Evolutionary conservation across 805 yeast genomes (phyloP), one percentile per base, ranked within the genome.

Genomic region (Yamadazyma akitaensis): DNA sequence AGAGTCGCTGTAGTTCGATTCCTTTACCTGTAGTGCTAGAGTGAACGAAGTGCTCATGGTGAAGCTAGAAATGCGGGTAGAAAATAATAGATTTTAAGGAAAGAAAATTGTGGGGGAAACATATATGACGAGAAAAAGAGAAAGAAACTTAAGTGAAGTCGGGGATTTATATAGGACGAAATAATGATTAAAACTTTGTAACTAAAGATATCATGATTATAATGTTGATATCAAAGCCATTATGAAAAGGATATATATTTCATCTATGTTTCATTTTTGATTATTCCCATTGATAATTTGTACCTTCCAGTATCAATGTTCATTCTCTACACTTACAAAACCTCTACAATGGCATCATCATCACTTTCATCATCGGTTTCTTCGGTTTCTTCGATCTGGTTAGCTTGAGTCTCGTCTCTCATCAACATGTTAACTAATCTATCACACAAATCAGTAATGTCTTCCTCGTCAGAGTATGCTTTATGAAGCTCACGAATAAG

Each of bases 401-500:
- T 59, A 5, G 56, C 66, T 5, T 44, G 51, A 9, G 76, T 79
- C 59, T 91, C 97, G 59, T 92, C 97, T 72, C 97, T 81, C 94
- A 87, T 86, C 53, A 92, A 74, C 82, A 89, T 79, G 62, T 92
- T 92, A 18, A 91, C 99, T 35, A 87, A 65, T 61, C 94, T 77
- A 56, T 89, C 96, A 68, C 94, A 84, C 37, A 86, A 67, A 37
- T 86, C 95, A 37, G 72, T 72, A 18, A 88, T 75, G 16, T 63
- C 62, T 8, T 60, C 64, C 24, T 51, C 55, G n/a, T 67, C 67
- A 9, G 18, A 10, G n/a, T 58, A 51, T 2, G 60, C 79, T 58
- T 85, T 84, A 59, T 91, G 96, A 44, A 92, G 71, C 68, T 90
- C 97, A 61, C 96, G 83, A 33, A 94, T 74, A 47, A 94, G 63